Percentiles rank a stretch among this genome's conserved stretches.
These are phyloP conservation scores for Cardamine resedifolia DNA, from an alignment of 345 rosid genomes.

Conservation along the genomic window DNA sequence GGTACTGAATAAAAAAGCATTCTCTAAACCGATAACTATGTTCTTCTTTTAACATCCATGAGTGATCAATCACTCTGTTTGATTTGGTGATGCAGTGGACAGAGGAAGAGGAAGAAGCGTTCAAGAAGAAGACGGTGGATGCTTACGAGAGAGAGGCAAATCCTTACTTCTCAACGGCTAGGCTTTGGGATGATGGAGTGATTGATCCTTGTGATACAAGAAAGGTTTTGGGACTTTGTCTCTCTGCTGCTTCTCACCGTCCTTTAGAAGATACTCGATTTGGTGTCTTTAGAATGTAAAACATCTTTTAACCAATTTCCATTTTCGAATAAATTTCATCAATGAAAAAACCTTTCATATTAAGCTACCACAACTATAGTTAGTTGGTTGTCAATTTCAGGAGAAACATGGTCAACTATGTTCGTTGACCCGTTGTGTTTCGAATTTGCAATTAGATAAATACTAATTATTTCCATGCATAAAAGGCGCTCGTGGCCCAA, in stretches of 20 bases:
- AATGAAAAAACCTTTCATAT: not conserved
- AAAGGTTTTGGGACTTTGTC: slow-evolving; percentile 63
- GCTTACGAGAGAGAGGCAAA: slow-evolving; percentile 82
- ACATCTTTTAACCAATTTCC: not conserved
- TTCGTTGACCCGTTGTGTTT: too few relatives aligned
- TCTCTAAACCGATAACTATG: not conserved
- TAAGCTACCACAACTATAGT: not conserved
- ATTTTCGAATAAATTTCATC: slow-evolving; percentile 3
- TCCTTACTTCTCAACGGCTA: slow-evolving; percentile 79
- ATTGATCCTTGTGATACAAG: slow-evolving; percentile 93
- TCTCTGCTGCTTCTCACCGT: slow-evolving; percentile 67
- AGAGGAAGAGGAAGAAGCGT: slow-evolving; percentile 63
- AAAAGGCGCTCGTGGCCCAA: slow-evolving; percentile 17
- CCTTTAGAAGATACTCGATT: slow-evolving; percentile 62
- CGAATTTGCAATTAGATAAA: fast-evolving
- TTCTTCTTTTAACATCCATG: not conserved
- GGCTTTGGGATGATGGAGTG: slow-evolving; percentile 97
- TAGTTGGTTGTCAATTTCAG: not conserved
- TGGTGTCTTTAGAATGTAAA: slow-evolving; percentile 93
- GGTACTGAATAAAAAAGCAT: slow-evolving; percentile 43
- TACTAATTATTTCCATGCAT: fast-evolving
- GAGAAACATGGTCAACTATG: not conserved
- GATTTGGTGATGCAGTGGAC: slow-evolving; percentile 58
- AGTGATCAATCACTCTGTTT: not conserved
- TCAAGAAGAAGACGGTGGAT: slow-evolving; percentile 72